Conservation (phyloP, 2,329 filamentous ascomycete genomes). For the Trichoderma sp. region DNA sequence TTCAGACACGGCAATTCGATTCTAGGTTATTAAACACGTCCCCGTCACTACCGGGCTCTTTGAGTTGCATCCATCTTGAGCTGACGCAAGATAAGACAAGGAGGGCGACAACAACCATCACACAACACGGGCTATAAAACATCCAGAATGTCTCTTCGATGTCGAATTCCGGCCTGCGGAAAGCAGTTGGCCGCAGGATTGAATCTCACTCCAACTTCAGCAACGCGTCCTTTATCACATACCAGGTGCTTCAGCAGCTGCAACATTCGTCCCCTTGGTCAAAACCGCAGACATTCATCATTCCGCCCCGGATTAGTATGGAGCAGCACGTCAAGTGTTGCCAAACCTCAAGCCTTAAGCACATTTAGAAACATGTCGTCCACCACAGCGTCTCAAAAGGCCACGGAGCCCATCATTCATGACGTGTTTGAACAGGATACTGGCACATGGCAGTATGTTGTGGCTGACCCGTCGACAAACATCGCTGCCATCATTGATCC, state of each 20-base stretch:
- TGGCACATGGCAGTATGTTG: conserved; percentile 59
- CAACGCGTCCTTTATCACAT: not conserved
- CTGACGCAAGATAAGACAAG: not conserved
- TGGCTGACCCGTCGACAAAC: conserved; percentile 51
- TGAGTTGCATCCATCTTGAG: not conserved
- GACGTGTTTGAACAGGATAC: conserved; percentile 42
- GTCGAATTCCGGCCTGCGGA: not conserved
- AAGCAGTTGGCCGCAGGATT: not conserved
- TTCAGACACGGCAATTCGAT: not conserved
- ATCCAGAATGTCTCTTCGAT: not conserved
- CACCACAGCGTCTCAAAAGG: not conserved
- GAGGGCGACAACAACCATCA: not conserved
- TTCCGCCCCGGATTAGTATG: not conserved
- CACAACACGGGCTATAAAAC: not conserved
- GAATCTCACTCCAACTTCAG: not conserved
- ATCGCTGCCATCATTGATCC: conserved; percentile 59
- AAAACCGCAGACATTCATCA: not conserved
- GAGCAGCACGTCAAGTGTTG: not conserved
- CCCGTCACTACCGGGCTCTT: not conserved
- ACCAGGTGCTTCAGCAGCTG: not conserved
- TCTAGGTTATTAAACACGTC: not conserved
- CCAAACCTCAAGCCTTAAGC: not conserved
- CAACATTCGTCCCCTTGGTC: not conserved
- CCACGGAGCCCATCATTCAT: conserved; percentile 37
- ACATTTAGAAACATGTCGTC: not conserved